These are phyloP conservation scores for Petasospora fabianii DNA, from an alignment of 1,139 yeast genomes.

Conservation along the genomic window DNA sequence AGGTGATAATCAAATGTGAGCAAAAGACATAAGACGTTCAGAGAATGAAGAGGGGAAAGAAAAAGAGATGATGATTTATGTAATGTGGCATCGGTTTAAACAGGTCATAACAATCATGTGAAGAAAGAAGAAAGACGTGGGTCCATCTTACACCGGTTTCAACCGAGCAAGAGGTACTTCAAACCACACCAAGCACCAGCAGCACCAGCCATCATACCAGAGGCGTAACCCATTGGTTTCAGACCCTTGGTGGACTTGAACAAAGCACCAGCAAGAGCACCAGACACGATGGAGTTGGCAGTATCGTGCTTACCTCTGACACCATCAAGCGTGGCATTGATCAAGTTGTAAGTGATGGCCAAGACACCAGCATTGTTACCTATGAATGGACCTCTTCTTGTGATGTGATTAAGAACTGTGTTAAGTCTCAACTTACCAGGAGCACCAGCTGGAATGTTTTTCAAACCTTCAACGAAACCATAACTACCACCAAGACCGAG, in stretches of 20 bases:
- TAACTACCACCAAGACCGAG: conserved; percentile 82
- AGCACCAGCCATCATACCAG: conserved; percentile 82
- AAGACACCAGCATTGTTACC: conserved; percentile 95
- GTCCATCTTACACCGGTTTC: background rate
- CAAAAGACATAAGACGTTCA: too few relatives aligned
- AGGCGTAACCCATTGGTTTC: conserved; percentile 83
- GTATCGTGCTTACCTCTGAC: conserved; percentile 88
- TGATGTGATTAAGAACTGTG: conserved; percentile 85
- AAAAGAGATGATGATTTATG: background rate
- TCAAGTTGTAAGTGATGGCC: conserved; percentile 81
- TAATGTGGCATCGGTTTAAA: background rate
- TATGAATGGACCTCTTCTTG: conserved; percentile 91
- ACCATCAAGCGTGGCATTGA: conserved; percentile 76
- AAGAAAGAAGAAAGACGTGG: background rate
- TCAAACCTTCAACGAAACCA: conserved; percentile 84
- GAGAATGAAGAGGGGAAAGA: background rate
- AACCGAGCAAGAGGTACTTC: conserved; percentile 38
- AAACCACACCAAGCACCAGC: conserved; percentile 93
- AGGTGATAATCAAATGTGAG: too few relatives aligned
- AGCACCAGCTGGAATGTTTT: conserved; percentile 67
- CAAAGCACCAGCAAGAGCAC: conserved; percentile 89
- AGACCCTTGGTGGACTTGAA: conserved; percentile 84
- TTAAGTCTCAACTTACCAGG: conserved; percentile 76
- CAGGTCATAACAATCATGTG: conserved; percentile 12
- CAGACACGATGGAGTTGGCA: conserved; percentile 78